Conservation (phyloP, 1,284 basidiomycete genomes). For the Cutaneotrichosporon sp. region DNA sequence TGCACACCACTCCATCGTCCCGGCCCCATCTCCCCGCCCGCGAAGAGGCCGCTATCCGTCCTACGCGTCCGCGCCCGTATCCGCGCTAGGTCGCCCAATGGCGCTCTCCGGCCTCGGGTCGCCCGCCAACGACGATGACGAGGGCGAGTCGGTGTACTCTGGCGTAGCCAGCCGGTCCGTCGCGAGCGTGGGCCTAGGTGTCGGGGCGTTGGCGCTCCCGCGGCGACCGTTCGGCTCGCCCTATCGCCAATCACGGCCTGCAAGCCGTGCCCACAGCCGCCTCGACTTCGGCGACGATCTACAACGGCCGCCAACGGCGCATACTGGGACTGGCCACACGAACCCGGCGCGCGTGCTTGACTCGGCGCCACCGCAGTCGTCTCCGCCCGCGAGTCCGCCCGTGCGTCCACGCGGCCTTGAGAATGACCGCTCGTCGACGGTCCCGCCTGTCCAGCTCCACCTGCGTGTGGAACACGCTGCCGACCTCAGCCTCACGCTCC, state of each 20-base stretch:
- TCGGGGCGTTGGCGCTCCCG: slow-evolving; percentile 6
- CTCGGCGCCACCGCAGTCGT: background rate
- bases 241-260: background rate
- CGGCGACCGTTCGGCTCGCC: background rate
- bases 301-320: background rate
- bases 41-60: background rate
- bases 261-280: background rate
- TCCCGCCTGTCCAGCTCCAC: slow-evolving; percentile 51
- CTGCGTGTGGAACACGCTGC: slow-evolving; percentile 48
- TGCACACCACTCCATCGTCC: background rate
- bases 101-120: background rate
- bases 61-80: background rate
- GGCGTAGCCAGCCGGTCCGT: slow-evolving; percentile 20
- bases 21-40: background rate
- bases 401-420: slow-evolving; percentile 24
- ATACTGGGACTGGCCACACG: background rate
- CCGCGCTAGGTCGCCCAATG: background rate
- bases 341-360: background rate
- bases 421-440: slow-evolving; percentile 11
- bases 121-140: slow-evolving; percentile 3
- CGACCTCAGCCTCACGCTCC: slow-evolving; percentile 58
- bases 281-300: background rate
- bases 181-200: slow-evolving; percentile 26
- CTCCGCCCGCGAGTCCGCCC: slow-evolving; percentile 31
- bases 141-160: slow-evolving; percentile 24